These are phyloP conservation scores for Calonectria crousiana DNA, from an alignment of 2,329 filamentous ascomycete genomes.

Conservation along the genomic window DNA sequence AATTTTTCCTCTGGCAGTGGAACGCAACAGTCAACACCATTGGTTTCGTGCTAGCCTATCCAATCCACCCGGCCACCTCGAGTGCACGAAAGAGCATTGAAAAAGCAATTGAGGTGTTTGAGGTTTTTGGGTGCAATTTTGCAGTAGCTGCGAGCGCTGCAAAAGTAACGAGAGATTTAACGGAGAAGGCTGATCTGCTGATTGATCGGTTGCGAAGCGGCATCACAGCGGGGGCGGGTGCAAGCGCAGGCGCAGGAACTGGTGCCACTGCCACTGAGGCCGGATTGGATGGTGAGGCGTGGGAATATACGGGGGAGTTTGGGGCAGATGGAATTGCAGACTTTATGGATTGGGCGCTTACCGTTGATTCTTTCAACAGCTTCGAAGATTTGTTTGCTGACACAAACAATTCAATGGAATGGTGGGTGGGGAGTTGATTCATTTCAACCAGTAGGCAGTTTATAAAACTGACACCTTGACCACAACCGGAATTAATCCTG, in stretches of 20 bases:
- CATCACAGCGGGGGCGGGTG: constrained; percentile 10
- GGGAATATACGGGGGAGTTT: background rate
- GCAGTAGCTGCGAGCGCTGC: constrained; percentile 54
- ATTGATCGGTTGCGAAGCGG: constrained; percentile 21
- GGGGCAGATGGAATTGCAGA: constrained; percentile 32
- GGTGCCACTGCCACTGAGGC: background rate
- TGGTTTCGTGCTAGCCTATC: constrained; percentile 50
- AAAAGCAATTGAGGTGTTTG: constrained; percentile 53
- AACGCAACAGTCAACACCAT: constrained; percentile 48
- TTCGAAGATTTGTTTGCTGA: constrained; percentile 41
- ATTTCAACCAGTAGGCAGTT: background rate
- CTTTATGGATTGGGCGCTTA: constrained; percentile 46
- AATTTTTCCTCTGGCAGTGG: constrained; percentile 46
- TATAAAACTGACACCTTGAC: background rate
- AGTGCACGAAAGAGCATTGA: constrained; percentile 46
- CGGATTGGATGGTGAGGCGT: background rate
- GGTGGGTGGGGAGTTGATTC: constrained; percentile 14
- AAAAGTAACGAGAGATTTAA: constrained; percentile 49
- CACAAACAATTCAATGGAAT: constrained; percentile 22
- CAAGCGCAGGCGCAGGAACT: background rate
- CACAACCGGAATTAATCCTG: too few relatives aligned
- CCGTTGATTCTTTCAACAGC: constrained; percentile 43
- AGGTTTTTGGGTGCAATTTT: constrained; percentile 54
- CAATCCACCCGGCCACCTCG: constrained; percentile 40
- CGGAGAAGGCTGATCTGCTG: constrained; percentile 38